Evolutionary conservation across 2,329 filamentous ascomycete genomes (phyloP), one percentile per base, ranked within the genome.

Genomic region (Xylariaceae sp.): DNA sequence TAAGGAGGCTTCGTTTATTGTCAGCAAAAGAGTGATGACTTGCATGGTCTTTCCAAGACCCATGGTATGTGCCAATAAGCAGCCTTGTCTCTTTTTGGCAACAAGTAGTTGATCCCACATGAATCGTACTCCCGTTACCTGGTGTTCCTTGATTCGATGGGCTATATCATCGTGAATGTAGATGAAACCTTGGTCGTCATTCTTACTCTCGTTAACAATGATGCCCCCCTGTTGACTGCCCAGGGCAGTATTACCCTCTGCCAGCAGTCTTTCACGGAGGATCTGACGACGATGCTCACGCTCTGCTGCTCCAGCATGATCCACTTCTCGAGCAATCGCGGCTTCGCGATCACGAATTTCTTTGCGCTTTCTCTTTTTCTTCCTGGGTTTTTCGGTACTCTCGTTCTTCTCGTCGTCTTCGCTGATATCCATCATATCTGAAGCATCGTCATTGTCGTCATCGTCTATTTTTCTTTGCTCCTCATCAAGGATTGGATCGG

Each of bases 21-120:
- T 86, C 13, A 89, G 81, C 4, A 97, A 80, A n/a, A 96, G 76
- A 0, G 90, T 89, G 60, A 96, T 90, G 4, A 91, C 84, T 75
- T 96, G 92, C 87, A 96, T 91, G 0, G 92, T 95, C 76, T 96
- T 97, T 13, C 92, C 92, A 2, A 96, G 76, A 1, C 92, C 92
- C 92, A 96, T 96, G 0, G 89, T 90, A 71, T 96, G 92, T 4
- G 92, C 89, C 17, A 96, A 78, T 10, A 96, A 79, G 69, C 90
- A 95, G 2, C 92, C 92, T 72, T 92, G 86, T 15, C 80, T 79
- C 4, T 77, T 75, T 3, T 79, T 75, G 1, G 77, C 71, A 57
- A 86, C 81, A 4, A 93, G 83, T 50, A 96, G 77, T 64, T 93
- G 88, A 65, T 91, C 86, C 91, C 92, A 97, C 78, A 97, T 83